Percentiles rank a stretch among this genome's conserved stretches.
Evolutionary conservation across 495 filamentous ascomycete genomes (phyloP).

Genomic region (Cladorrhinum samala): DNA sequence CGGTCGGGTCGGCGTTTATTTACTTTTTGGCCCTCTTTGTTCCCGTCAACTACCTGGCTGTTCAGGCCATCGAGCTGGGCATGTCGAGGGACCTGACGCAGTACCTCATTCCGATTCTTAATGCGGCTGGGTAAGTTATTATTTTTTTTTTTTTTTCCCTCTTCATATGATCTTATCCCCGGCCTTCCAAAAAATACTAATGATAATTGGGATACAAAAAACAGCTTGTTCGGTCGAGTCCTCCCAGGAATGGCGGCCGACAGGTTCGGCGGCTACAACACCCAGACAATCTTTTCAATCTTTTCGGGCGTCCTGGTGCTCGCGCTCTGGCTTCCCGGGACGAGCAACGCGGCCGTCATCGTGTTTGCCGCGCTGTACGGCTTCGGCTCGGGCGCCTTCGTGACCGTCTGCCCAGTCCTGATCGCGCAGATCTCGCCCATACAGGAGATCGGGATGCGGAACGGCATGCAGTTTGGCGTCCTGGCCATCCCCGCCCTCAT

Average conservation of each 20-base stretch:
- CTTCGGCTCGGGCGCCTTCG: slow-evolving; percentile 37
- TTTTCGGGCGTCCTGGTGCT: slow-evolving; percentile 52
- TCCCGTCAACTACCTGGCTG: slow-evolving; percentile 60
- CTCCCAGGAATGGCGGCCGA: slow-evolving; percentile 43
- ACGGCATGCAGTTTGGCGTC: slow-evolving; percentile 15
- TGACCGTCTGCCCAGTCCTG: slow-evolving; percentile 20
- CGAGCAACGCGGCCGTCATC: slow-evolving; percentile 49
- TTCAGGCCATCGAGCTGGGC: slow-evolving; percentile 45
- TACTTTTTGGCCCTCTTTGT: slow-evolving; percentile 52
- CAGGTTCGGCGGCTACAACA: slow-evolving; percentile 58
- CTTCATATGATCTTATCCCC: neutral
- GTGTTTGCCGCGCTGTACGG: slow-evolving; percentile 57
- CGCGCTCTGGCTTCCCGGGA: slow-evolving; percentile 53
- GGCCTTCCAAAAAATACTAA: too few relatives aligned
- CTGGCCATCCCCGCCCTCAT: slow-evolving; percentile 26
- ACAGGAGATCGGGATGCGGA: slow-evolving; percentile 17
- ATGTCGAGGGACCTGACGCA: slow-evolving; percentile 47
- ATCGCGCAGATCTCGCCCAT: slow-evolving; percentile 19
- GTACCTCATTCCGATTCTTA: slow-evolving; percentile 60
- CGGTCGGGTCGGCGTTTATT: slow-evolving; percentile 33
- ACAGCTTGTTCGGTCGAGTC: neutral
- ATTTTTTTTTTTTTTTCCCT: slow-evolving; percentile 41
- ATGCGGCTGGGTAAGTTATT: slow-evolving; percentile 47
- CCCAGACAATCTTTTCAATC: slow-evolving; percentile 44
- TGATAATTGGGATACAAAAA: too few relatives aligned